These are phyloP conservation scores for Chamaecyparis obtusa DNA, from an alignment of 75 land plant species.

Conservation along the genomic window DNA sequence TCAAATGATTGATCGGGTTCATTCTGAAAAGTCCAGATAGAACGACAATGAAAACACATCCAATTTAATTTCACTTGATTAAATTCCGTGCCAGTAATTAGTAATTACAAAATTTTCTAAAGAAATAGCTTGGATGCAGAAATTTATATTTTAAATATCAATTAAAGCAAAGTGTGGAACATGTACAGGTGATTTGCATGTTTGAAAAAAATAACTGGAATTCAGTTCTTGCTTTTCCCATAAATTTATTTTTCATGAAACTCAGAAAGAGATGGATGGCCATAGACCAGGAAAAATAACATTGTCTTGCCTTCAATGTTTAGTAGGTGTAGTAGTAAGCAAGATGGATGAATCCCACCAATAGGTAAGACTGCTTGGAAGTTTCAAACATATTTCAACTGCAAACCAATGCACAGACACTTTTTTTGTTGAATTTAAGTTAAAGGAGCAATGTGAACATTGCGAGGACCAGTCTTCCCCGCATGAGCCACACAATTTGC, in stretches of 20 bases:
- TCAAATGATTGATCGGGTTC: background rate
- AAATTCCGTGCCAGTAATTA: background rate
- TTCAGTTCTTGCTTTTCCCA: background rate
- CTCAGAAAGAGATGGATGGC: background rate
- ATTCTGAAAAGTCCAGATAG: background rate
- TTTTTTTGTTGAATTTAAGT: background rate
- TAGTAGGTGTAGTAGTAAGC: background rate
- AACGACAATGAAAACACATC: background rate
- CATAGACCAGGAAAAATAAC: background rate
- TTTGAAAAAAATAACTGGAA: background rate
- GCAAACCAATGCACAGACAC: background rate
- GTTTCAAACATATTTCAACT: background rate
- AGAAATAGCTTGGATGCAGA: background rate
- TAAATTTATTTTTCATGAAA: background rate
- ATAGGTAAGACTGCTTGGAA: background rate
- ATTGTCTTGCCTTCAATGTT: background rate
- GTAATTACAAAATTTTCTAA: background rate
- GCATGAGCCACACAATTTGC: background rate
- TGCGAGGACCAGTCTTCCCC: background rate
- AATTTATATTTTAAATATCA: too few species aligned
- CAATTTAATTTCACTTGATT: background rate
- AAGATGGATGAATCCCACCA: background rate
- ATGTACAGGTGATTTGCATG: background rate
- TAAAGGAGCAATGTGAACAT: background rate
- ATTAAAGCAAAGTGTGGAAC: too few species aligned